Percentiles rank a stretch among this genome's conserved stretches.
Conservation (phyloP, 2,329 filamentous ascomycete genomes). For the Aspergillus sergii region DNA sequence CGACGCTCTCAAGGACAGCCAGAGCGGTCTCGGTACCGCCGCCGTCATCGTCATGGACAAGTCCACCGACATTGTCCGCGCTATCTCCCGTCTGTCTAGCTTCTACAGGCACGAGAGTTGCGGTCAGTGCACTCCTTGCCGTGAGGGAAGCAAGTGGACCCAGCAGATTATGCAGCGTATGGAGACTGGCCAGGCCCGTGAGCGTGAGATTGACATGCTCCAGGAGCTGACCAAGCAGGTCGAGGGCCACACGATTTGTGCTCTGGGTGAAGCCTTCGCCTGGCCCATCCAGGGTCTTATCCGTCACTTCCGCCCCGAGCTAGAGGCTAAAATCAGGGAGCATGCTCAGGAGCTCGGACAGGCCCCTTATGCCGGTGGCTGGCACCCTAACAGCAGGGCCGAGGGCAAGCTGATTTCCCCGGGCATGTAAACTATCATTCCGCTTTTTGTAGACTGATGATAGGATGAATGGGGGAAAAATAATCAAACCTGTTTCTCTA, state of each 20-base stretch:
- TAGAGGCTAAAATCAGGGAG: conserved; percentile 86
- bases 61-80: conserved; percentile 91
- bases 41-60: conserved; percentile 99
- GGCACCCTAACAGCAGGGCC: conserved; percentile 72
- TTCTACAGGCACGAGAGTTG: conserved; percentile 99
- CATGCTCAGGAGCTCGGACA: conserved; percentile 72
- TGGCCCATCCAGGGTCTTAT: conserved; percentile 99
- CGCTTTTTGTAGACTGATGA: conserved; percentile 5
- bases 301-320: conserved; percentile 94
- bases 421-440: conserved; percentile 72
- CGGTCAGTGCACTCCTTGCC: conserved; percentile 98
- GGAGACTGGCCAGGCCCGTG: conserved; percentile 83
- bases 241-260: conserved; percentile 98
- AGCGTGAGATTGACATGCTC: conserved; percentile 97
- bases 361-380: conserved; percentile 77
- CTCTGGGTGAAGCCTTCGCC: conserved; percentile 94
- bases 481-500: conserved; percentile 7
- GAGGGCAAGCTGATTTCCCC: conserved; percentile 85
- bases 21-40: conserved; percentile 94
- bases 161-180: conserved; percentile 98
- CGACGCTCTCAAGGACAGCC: conserved; percentile 94
- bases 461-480: conserved; percentile 4
- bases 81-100: conserved; percentile 87
- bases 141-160: conserved; percentile 98
- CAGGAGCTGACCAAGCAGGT: conserved; percentile 99